A percentile compares a stretch with the other conserved stretches of the same genome.
These are phyloP conservation scores for Aspergillus fumigatiaffinis DNA, from an alignment of 2,329 filamentous ascomycete species.

Conservation along the genomic window DNA sequence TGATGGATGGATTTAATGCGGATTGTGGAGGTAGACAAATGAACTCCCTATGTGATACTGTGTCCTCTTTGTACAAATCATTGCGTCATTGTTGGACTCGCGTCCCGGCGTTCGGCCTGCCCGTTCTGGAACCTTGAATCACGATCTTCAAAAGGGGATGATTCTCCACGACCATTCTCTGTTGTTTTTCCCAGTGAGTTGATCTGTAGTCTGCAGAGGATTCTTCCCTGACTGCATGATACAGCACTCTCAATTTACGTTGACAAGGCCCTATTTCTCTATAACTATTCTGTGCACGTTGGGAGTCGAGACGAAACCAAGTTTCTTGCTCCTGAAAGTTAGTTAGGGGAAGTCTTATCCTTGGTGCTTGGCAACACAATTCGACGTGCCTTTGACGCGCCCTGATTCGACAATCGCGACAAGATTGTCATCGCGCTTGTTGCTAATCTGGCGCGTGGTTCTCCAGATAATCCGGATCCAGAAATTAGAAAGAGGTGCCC, in stretches of 20 bases:
- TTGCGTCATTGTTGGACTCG: constrained; percentile 29
- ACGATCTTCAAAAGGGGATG: constrained; percentile 12
- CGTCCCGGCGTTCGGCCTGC: constrained; percentile 23
- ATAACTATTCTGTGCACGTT: constrained; percentile 1
- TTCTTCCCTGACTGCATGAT: not conserved
- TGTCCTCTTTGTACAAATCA: constrained; percentile 12
- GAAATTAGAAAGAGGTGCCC: not conserved
- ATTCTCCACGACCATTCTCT: constrained; percentile 3
- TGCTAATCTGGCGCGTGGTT: constrained; percentile 23
- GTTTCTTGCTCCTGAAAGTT: not conserved
- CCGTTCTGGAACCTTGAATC: constrained; percentile 17
- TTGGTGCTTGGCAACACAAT: constrained; percentile 21
- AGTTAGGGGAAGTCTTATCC: constrained; percentile 11
- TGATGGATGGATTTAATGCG: constrained; percentile 2
- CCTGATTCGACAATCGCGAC: constrained; percentile 26
- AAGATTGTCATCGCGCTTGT: constrained; percentile 20
- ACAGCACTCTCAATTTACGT: not conserved
- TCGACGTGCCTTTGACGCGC: constrained; percentile 19
- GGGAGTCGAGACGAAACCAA: constrained; percentile 1
- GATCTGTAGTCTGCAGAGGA: not conserved
- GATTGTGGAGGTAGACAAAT: constrained; percentile 1
- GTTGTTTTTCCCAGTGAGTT: not conserved
- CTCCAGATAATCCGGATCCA: constrained; percentile 14
- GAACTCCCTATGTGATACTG: constrained; percentile 1
- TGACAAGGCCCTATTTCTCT: not conserved